A percentile compares a stretch with the other conserved stretches of the same genome.
Conservation (phyloP, 805 yeast species). For the Metschnikowia orientalis region DNA sequence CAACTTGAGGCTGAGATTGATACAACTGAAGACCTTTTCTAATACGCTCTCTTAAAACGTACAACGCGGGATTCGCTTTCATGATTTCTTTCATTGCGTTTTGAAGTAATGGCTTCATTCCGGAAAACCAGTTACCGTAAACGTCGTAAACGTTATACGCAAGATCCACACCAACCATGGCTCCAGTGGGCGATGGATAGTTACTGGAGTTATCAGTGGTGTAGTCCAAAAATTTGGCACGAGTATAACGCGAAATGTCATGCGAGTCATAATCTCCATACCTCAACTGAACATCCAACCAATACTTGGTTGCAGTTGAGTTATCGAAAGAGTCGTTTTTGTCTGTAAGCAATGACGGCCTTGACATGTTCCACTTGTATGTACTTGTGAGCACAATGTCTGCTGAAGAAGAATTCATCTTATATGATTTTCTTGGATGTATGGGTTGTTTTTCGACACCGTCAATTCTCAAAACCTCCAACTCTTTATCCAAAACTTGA, state of each 20-base stretch:
- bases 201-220: conserved; percentile 80
- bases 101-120: conserved; percentile 82
- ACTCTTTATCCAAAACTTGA: conserved; percentile 84
- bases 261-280: conserved; percentile 98
- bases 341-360: conserved; percentile 77
- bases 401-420: conserved; percentile 94
- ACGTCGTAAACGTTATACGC: conserved; percentile 96
- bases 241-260: conserved; percentile 87
- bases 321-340: conserved; percentile 59
- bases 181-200: conserved; percentile 92
- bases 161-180: conserved; percentile 83
- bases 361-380: conserved; percentile 75
- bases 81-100: conserved; percentile 89
- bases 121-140: conserved; percentile 97
- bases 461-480: conserved; percentile 78
- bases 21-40: conserved; percentile 91
- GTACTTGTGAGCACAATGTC: conserved; percentile 76
- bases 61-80: conserved; percentile 92
- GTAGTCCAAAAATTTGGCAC: conserved; percentile 90
- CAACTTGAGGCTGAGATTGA: conserved; percentile 90
- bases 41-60: conserved; percentile 87
- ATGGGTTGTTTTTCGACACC: conserved; percentile 85
- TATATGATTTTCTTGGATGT: conserved; percentile 95
- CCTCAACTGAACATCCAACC: conserved; percentile 93
- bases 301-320: conserved; percentile 64